These are phyloP conservation scores for Schwanniomyces pseudopolymorphus DNA, from an alignment of 805 yeast genomes.

Conservation along the genomic window DNA sequence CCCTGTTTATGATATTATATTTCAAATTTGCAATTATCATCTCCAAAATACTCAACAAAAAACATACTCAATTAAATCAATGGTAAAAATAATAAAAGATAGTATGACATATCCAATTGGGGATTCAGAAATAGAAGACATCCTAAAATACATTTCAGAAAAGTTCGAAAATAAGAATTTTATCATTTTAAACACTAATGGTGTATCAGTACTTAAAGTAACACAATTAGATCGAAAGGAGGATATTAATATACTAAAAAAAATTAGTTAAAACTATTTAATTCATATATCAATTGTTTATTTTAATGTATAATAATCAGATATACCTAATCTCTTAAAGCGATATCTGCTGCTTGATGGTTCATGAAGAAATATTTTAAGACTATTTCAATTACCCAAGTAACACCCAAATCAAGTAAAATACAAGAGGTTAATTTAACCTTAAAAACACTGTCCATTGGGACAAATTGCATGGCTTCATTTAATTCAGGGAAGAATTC, in stretches of 20 bases:
- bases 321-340: slow-evolving; percentile 37
- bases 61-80: slow-evolving; percentile 23
- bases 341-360: slow-evolving; percentile 89
- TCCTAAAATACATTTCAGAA: slow-evolving; percentile 19
- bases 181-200: slow-evolving; percentile 20
- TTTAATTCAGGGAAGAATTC: slow-evolving; percentile 94
- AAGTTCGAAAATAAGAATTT: slow-evolving; percentile 17
- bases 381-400: slow-evolving; percentile 76
- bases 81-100: slow-evolving; percentile 30
- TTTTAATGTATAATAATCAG: not conserved
- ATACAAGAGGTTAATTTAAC: slow-evolving; percentile 70
- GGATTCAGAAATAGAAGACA: slow-evolving; percentile 28
- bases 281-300: not conserved
- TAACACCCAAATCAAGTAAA: slow-evolving; percentile 69
- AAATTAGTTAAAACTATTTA: not conserved
- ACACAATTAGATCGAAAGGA: slow-evolving; percentile 22
- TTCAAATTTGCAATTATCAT: slow-evolving; percentile 19
- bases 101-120: slow-evolving; percentile 31
- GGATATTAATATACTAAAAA: slow-evolving; percentile 22
- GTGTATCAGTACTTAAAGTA: slow-evolving; percentile 25
- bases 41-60: slow-evolving; percentile 5
- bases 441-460: slow-evolving; percentile 76
- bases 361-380: slow-evolving; percentile 88
- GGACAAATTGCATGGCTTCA: slow-evolving; percentile 88
- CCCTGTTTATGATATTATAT: slow-evolving; percentile 34